Evolutionary conservation across 2,329 filamentous ascomycete genomes (phyloP).

Genomic region (Chalaropsis thielavioides): DNA sequence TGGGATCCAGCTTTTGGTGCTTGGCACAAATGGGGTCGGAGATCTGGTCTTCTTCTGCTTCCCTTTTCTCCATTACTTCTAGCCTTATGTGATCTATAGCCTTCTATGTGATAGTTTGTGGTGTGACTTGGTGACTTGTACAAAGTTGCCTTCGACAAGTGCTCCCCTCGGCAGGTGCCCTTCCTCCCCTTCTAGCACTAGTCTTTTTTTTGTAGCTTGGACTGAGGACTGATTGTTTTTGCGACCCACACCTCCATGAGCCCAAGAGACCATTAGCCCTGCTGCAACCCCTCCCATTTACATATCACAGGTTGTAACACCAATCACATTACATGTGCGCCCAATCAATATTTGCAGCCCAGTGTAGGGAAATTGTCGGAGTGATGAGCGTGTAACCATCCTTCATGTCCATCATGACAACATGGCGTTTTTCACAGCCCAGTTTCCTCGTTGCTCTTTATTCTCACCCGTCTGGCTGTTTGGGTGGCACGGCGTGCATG

Average conservation of each 20-base stretch:
- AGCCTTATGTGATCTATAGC: not conserved
- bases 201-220: not conserved
- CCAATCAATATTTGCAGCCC: conserved; percentile 2
- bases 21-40: not conserved
- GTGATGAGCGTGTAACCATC: not conserved
- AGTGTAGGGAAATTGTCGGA: not conserved
- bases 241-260: not conserved
- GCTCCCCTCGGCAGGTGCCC: not conserved
- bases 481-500: not conserved
- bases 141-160: not conserved
- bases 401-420: not conserved
- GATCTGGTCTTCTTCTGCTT: not conserved
- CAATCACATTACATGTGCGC: not conserved
- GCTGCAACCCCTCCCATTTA: not conserved
- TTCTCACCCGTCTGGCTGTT: not conserved
- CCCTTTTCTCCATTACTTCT: not conserved
- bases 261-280: not conserved
- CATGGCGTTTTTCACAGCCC: not conserved
- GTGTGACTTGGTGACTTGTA: not conserved
- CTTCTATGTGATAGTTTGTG: not conserved
- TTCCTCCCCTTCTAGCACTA: not conserved
- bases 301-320: not conserved
- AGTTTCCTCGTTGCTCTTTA: not conserved
- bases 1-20: not conserved
- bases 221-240: not conserved